Percentiles rank a stretch among this genome's conserved stretches.
phyloP scores from a whole-genome alignment of 352 stramenopile genomes.

The Pythium coloratum region DNA sequence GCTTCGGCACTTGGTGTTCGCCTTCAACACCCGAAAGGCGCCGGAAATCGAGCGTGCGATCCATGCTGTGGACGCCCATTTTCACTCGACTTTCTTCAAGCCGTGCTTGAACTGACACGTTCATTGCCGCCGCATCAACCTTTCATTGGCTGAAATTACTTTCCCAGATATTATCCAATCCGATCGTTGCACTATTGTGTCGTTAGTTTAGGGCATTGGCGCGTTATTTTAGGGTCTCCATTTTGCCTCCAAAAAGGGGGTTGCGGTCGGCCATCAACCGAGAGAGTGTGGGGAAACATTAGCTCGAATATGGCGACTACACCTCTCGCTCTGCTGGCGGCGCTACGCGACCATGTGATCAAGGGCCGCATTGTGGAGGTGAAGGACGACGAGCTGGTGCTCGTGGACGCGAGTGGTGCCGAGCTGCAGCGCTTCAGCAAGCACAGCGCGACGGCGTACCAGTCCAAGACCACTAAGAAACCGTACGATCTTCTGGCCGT shows the following conservation, averaged over 20 bases:
- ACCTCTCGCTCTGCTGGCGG: slow-evolving; percentile 37
- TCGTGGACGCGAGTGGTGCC: slow-evolving; percentile 49
- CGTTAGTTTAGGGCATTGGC: not conserved
- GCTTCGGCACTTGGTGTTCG: not conserved
- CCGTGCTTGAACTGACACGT: not conserved
- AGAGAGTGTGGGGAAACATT: not conserved
- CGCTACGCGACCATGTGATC: slow-evolving; percentile 74
- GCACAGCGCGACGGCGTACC: slow-evolving; percentile 69
- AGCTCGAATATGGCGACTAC: slow-evolving; percentile 1
- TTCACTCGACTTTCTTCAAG: not conserved
- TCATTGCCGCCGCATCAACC: not conserved
- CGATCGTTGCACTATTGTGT: slow-evolving; percentile 7
- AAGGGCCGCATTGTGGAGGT: slow-evolving; percentile 57
- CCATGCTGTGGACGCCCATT: slow-evolving; percentile 19
- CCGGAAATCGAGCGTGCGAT: slow-evolving; percentile 35
- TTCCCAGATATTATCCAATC: not conserved
- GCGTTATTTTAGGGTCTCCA: not conserved
- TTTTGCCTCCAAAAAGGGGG: slow-evolving; percentile 1
- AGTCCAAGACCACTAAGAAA: slow-evolving; percentile 81
- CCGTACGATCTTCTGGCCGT: slow-evolving; percentile 83
- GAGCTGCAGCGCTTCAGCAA: slow-evolving; percentile 57
- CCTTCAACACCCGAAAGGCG: slow-evolving; percentile 16
- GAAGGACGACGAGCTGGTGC: slow-evolving; percentile 61
- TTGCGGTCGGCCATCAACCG: not conserved
- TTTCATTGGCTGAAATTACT: slow-evolving; percentile 20